phyloP scores from a whole-genome alignment of 169 alveolate genomes.

The Besnoitia besnoiti region DNA sequence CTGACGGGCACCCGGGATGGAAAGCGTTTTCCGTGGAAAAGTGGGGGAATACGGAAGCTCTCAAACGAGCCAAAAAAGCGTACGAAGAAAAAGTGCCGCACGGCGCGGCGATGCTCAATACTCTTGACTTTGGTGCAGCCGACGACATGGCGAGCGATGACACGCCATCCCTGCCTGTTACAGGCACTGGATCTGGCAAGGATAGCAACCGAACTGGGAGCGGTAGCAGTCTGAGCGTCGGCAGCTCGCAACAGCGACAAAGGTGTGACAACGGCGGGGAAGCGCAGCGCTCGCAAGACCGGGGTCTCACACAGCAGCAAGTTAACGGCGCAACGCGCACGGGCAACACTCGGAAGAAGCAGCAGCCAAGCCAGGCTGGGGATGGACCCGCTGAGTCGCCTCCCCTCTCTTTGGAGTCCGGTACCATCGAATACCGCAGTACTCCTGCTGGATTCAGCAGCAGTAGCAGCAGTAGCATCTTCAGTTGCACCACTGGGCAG shows the following conservation, averaged over 20 bases:
- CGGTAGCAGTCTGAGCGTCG: too few species aligned
- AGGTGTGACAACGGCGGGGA: not conserved
- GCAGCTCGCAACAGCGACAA: not conserved
- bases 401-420: not conserved
- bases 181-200: too few species aligned
- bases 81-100: conserved; percentile 24
- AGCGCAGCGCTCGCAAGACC: not conserved
- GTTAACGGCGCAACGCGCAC: not conserved
- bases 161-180: too few species aligned
- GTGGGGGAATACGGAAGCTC: conserved; percentile 17
- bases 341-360: not conserved
- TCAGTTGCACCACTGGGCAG: not conserved
- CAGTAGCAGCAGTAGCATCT: not conserved
- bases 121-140: not conserved
- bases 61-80: not conserved
- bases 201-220: too few species aligned
- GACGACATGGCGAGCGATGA: not conserved
- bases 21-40: conserved; percentile 5
- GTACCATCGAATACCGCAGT: not conserved
- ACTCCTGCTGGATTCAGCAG: not conserved
- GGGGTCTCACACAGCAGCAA: not conserved
- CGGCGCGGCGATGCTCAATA: not conserved
- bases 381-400: not conserved
- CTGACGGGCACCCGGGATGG: conserved; percentile 27
- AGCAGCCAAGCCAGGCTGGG: not conserved